Evolutionary conservation across 352 stramenopile species (phyloP), one percentile per base, ranked within the genome.

Genomic region (Globisporangium canariense): DNA sequence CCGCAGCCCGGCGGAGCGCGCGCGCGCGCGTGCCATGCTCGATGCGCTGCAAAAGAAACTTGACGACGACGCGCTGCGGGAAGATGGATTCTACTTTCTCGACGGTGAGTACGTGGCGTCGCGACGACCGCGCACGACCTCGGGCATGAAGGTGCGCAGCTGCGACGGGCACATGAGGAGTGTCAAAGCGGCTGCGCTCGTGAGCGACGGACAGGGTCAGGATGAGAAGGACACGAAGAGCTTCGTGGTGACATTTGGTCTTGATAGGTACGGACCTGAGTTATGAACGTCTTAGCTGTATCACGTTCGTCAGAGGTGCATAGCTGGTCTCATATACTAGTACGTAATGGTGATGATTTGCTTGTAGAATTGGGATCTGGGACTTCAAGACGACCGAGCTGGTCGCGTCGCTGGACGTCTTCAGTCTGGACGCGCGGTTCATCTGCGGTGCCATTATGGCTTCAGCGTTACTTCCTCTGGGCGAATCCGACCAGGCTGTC

Each of bases 31-130:
- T 8, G 72, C 43, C n/a, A 86, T 80, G 76, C 76, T 90, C 8
- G 76, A 85, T 34, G 70, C 66, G 9, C 66, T 90, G 28, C 79
- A 89, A 58, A 69, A 74, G 38, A 89, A 88, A 54, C 69, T 90
- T 20, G 71, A 79, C 9, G 79, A 90, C 41, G 81, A 90, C 54
- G 77, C 81, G 4, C 58, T 87, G 32, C 74, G 76, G 52, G 77
- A 90, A 66, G 79, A 90, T 50, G 81, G 79, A 1, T 90, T 88
- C 54, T 86, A 62, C 66, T 90, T 90, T 45, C 22, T 74, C n/a
- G 70, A 90, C 54, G 73, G 76, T 3, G 71, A 67, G 20, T 83
- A 67, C 59, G 56, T 64, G 30, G 77, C 83, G 30, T 65, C 69
- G 34, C 61, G 81, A 7, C 69, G 76, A 2, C 65, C 69, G 8